Evolutionary conservation across 2,329 filamentous ascomycete species (phyloP), one percentile per base, ranked within the genome.

Genomic region (Cercospora canescens): DNA sequence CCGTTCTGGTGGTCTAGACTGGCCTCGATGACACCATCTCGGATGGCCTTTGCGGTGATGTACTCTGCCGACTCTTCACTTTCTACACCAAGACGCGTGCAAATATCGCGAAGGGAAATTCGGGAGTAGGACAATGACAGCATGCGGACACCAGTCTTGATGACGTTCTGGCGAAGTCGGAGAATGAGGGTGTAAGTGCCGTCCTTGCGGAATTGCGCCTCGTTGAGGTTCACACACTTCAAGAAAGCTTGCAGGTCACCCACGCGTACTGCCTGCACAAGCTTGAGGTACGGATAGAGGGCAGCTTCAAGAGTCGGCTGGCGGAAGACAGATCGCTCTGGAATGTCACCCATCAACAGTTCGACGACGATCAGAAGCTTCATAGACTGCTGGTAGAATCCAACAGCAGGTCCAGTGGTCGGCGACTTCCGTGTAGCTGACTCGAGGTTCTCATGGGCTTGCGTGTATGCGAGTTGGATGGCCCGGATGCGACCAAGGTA

Each of bases 111-210:
- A 63, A 99, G 87, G 1, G 94, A 97, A 76, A 99, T 99, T 69
- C 94, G 92, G 67, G 94, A 97, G 84, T 99, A 99, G 21, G 94
- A 97, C 70, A 99, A 85, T 45, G 94, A 98, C 88, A 99, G 96
- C 93, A 98, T 97, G 73, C 95, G 93, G 70, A 99, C 97, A 71
- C 95, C 95, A 3, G 95, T 99, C 85, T 97, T 97, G 88, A 99
- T 98, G 76, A 99, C 95, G 77, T 99, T 99, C 81, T 99, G 95
- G 73, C 95, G 90, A 68, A 99, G 86, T 69, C 95, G 94, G 69
- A 98, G 87, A 74, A 98, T 96, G 65, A 99, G 86, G 11, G 94
- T 96, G 83, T 98, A 98, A 21, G 94, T 98, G 64, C 92, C 92
- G 78, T 99, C 95, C 71, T 91, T 90, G 76, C 93, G 91, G 89